Evolutionary conservation across 2,329 filamentous ascomycete species (phyloP).

Genomic region (Gyromitra esculenta): DNA sequence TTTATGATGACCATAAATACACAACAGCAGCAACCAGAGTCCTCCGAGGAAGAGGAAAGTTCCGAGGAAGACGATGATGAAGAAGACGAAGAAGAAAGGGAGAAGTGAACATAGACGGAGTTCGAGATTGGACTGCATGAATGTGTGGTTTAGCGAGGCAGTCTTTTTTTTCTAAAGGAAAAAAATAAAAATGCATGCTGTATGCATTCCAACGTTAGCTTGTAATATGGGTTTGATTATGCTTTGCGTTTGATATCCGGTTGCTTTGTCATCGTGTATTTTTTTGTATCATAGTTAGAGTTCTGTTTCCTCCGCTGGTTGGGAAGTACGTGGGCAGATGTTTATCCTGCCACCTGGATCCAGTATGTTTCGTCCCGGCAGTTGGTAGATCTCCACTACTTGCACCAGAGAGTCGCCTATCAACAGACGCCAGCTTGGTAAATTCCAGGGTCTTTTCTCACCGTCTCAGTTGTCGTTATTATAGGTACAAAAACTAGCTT

Average conservation of each 20-base stretch:
- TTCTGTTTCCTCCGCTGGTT: conserved; percentile 44
- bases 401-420: conserved; percentile 33
- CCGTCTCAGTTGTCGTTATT: conserved; percentile 16
- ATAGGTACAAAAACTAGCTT: conserved; percentile 38
- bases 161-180: conserved; percentile 3
- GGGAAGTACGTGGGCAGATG: conserved; percentile 47
- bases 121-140: conserved; percentile 36
- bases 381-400: conserved; percentile 21
- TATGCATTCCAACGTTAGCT: conserved; percentile 17
- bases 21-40: conserved; percentile 8
- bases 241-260: conserved; percentile 17
- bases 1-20: conserved; percentile 66
- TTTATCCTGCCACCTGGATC: conserved; percentile 51
- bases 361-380: conserved; percentile 40
- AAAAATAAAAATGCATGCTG: conserved; percentile 16
- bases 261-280: conserved; percentile 36
- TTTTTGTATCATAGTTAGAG: conserved; percentile 39
- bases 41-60: conserved; percentile 10
- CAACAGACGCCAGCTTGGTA: conserved; percentile 43
- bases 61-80: conserved; percentile 19
- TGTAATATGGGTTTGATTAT: conserved; percentile 33
- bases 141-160: conserved; percentile 27
- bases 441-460: conserved; percentile 15
- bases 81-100: conserved; percentile 13
- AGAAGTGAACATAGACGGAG: conserved; percentile 9